These are phyloP conservation scores for Pycnococcus provasolii DNA, from an alignment of 139 green algal genomes.

Conservation along the genomic window DNA sequence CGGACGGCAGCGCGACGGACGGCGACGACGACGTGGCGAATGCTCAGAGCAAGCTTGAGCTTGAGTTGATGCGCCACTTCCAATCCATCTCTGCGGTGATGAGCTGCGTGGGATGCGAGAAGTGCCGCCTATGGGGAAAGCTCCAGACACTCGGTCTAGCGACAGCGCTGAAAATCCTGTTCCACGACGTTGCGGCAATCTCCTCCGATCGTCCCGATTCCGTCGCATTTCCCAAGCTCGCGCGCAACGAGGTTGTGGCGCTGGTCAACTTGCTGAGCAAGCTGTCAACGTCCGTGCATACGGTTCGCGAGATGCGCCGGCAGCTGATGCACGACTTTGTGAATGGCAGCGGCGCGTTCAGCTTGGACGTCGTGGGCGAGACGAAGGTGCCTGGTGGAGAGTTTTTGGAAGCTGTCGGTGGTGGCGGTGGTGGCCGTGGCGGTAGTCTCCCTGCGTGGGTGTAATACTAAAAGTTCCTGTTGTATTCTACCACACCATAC, in stretches of 20 bases:
- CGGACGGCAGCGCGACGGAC: no score
- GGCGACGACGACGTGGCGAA: no score
- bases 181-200: background rate
- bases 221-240: constrained; percentile 43
- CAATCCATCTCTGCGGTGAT: constrained; percentile 90
- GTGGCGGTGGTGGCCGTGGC: no score
- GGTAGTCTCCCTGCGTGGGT: no score
- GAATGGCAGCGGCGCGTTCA: no score
- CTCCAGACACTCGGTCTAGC: constrained; percentile 89
- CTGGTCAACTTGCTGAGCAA: constrained; percentile 81
- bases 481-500: no score
- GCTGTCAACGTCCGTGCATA: constrained; percentile 49
- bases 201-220: background rate
- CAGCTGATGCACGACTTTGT: constrained; percentile 17
- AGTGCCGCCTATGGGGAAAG: constrained; percentile 99
- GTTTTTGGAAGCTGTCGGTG: no score
- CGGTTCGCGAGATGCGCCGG: constrained; percentile 35
- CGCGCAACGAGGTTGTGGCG: constrained; percentile 89
- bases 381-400: no score
- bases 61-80: constrained; percentile 62
- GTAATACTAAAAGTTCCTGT: no score
- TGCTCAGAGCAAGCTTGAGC: constrained; percentile 33
- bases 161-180: constrained; percentile 83
- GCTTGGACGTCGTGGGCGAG: no score
- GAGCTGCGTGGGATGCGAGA: constrained; percentile 98